phyloP scores from a whole-genome alignment of 202 grass and related monocot species.

The Alloteropsis angusta region DNA sequence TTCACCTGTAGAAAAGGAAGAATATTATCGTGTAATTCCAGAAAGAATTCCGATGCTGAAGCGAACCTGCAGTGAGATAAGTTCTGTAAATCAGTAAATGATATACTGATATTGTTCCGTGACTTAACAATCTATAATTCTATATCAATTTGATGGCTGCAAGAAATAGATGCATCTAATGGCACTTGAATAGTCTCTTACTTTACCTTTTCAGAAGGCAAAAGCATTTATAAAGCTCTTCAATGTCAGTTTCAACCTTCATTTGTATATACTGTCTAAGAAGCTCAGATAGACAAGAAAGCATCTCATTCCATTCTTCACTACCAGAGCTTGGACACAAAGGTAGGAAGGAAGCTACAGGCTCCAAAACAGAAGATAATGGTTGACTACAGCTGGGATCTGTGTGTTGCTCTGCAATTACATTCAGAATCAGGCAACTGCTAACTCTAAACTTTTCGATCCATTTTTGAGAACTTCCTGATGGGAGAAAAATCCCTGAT shows the following conservation, averaged over 20 bases:
- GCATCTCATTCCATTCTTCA: constrained; percentile 52
- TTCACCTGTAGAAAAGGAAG: constrained; percentile 77
- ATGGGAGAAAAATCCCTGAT: constrained; percentile 5
- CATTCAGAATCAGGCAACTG: constrained; percentile 43
- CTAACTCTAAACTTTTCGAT: constrained; percentile 47
- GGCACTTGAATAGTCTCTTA: neutral
- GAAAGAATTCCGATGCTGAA: constrained; percentile 43
- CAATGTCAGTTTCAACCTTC: constrained; percentile 76
- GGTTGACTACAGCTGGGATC: constrained; percentile 19
- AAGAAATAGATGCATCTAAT: constrained; percentile 4
- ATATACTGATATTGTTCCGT: neutral
- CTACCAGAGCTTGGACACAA: constrained; percentile 29
- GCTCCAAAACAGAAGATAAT: constrained; percentile 56
- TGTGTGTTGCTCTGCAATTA: constrained; percentile 32
- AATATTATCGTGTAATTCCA: constrained; percentile 41
- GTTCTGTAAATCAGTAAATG: neutral
- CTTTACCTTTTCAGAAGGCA: constrained; percentile 74
- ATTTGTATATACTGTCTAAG: constrained; percentile 57
- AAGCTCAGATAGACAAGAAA: constrained; percentile 35
- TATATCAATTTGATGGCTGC: neutral
- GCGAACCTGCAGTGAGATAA: constrained; percentile 40
- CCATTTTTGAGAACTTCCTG: constrained; percentile 48
- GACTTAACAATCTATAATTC: neutral
- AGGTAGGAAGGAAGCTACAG: constrained; percentile 28
- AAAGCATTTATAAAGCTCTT: constrained; percentile 93